Evolutionary conservation across 352 stramenopile species (phyloP).

Genomic region (Pythium chondricola): DNA sequence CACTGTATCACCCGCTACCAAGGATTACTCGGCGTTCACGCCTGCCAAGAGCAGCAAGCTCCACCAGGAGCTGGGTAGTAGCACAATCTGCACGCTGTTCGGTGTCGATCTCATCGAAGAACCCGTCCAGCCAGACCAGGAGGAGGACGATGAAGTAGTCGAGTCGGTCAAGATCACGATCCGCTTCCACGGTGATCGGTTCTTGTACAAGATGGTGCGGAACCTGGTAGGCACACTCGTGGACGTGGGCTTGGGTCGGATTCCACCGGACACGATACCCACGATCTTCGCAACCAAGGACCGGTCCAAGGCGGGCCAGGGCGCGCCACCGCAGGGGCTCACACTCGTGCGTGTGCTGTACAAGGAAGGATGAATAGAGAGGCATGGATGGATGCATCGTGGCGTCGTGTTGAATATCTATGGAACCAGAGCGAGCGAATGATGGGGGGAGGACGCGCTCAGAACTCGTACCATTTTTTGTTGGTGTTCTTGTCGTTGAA

Average conservation of each 20-base stretch:
- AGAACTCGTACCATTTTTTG: conserved; percentile 87
- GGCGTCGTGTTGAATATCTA: background rate
- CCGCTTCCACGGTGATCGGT: conserved; percentile 59
- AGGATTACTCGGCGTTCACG: conserved; percentile 71
- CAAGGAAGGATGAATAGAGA: background rate
- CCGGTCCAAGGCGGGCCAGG: conserved; percentile 49
- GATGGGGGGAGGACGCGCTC: too few species aligned
- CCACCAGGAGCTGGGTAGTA: conserved; percentile 25
- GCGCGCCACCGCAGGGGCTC: conserved; percentile 60
- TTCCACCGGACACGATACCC: conserved; percentile 33
- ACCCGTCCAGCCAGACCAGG: conserved; percentile 13
- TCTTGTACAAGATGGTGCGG: conserved; percentile 85
- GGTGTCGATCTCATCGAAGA: conserved; percentile 30
- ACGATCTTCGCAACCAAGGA: conserved; percentile 43
- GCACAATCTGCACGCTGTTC: conserved; percentile 46
- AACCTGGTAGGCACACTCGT: conserved; percentile 78
- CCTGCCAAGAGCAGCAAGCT: conserved; percentile 32
- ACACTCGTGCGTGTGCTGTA: conserved; percentile 30
- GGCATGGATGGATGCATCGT: background rate
- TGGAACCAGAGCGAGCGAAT: background rate
- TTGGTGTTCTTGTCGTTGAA: conserved; percentile 82
- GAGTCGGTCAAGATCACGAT: conserved; percentile 31
- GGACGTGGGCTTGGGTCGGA: conserved; percentile 52
- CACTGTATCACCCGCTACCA: conserved; percentile 20
- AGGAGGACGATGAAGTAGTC: conserved; percentile 17